Evolutionary conservation across 495 filamentous ascomycete genomes (phyloP).

Genomic region (Margaritispora aquatica): DNA sequence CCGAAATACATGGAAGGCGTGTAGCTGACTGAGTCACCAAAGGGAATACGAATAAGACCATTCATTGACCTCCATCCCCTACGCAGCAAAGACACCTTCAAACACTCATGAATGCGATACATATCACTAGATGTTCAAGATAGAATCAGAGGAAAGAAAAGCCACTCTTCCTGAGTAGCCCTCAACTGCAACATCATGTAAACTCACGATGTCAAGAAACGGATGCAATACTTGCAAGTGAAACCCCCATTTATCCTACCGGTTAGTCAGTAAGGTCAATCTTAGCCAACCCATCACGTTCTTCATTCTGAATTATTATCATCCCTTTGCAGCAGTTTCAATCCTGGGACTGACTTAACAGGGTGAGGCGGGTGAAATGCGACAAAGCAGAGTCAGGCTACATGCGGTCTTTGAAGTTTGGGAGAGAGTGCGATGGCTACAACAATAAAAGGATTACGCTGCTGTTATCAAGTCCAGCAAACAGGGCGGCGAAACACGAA

Average conservation of each 20-base stretch:
- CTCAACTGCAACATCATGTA: background rate
- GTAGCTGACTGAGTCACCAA: too few species aligned
- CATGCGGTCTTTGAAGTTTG: slow-evolving; percentile 1
- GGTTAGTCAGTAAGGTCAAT: background rate
- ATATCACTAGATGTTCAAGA: too few species aligned
- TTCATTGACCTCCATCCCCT: background rate
- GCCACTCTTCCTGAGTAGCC: background rate
- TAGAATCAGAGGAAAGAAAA: background rate
- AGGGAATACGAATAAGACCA: too few species aligned
- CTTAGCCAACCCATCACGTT: too few species aligned
- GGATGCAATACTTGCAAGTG: slow-evolving; percentile 12
- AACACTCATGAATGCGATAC: too few species aligned
- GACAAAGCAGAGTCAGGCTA: slow-evolving; percentile 3
- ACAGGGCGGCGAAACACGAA: background rate
- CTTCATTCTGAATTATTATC: too few species aligned
- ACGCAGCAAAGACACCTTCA: too few species aligned
- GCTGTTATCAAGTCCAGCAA: background rate
- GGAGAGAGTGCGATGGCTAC: slow-evolving; percentile 7
- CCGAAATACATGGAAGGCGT: too few species aligned
- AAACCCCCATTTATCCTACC: background rate
- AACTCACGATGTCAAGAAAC: background rate
- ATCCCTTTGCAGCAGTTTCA: too few species aligned
- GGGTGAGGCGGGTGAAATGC: slow-evolving; percentile 6
- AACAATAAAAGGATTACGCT: background rate
- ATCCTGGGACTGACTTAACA: background rate